Percentiles rank a stretch among this genome's conserved stretches.
Conservation (phyloP, 106 monocot genomes). For the Acorus calamus region DNA sequence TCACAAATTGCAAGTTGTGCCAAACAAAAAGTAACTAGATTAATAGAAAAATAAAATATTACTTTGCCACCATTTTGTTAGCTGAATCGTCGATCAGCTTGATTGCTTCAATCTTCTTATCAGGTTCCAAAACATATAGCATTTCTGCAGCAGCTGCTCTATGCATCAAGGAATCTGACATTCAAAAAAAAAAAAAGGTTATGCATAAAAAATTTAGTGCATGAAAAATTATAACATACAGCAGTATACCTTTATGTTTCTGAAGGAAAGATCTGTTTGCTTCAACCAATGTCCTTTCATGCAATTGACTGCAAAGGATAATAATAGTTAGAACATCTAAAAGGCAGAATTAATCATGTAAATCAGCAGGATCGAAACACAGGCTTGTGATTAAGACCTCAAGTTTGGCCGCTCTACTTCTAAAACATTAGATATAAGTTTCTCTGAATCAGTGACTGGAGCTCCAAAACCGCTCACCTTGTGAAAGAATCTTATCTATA, state of each 20-base stretch:
- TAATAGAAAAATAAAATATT: background rate
- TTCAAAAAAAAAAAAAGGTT: background rate
- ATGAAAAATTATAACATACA: background rate
- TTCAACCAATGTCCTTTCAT: too few species aligned
- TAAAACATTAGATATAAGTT: constrained; percentile 69
- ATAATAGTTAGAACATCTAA: background rate
- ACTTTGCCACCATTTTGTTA: constrained; percentile 33
- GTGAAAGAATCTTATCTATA: constrained; percentile 81
- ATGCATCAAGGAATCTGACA: constrained; percentile 80
- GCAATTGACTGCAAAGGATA: constrained; percentile 33
- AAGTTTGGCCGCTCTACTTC: constrained; percentile 61
- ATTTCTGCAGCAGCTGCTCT: constrained; percentile 89
- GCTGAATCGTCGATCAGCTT: constrained; percentile 68
- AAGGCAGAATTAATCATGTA: background rate
- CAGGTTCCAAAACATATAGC: constrained; percentile 59
- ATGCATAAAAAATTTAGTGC: background rate
- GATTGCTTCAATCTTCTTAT: constrained; percentile 73
- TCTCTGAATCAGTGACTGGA: constrained; percentile 67
- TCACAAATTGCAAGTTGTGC: too few species aligned
- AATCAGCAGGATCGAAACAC: background rate
- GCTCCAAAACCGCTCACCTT: constrained; percentile 45
- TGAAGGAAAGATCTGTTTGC: too few species aligned
- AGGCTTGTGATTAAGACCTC: constrained; percentile 36
- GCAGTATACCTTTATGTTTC: constrained; percentile 49
- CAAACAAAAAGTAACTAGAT: too few species aligned